phyloP scores from a whole-genome alignment of 495 filamentous ascomycete genomes.

The Aspergillus affinis region DNA sequence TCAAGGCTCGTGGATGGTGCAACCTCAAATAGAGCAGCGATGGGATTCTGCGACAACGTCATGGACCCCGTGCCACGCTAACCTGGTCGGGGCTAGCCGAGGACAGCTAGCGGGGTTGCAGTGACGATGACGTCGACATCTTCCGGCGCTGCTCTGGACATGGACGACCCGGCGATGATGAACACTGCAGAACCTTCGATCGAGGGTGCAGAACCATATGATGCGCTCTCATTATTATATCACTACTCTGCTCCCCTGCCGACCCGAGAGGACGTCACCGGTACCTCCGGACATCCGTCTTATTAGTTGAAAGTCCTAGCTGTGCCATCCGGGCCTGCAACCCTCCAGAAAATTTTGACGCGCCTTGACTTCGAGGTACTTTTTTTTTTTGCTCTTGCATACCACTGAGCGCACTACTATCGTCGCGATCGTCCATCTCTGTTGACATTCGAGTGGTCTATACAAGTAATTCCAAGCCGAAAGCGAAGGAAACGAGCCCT shows the following conservation, averaged over 20 bases:
- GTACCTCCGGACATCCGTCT: conserved; percentile 23
- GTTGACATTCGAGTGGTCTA: background rate
- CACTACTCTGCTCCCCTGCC: conserved; percentile 18
- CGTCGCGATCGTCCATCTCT: background rate
- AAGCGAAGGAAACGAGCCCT: background rate
- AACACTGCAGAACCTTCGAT: background rate
- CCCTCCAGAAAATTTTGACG: conserved; percentile 7
- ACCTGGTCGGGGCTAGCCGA: conserved; percentile 26
- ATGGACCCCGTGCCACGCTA: conserved; percentile 28
- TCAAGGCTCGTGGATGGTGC: conserved; percentile 12
- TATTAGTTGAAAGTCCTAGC: conserved; percentile 19
- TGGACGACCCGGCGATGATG: background rate
- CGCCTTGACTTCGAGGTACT: background rate
- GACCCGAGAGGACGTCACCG: conserved; percentile 13
- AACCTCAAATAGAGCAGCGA: conserved; percentile 19
- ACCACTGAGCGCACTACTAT: background rate
- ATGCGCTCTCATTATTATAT: conserved; percentile 32
- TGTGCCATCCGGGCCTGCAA: background rate
- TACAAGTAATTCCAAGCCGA: background rate
- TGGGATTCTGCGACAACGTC: conserved; percentile 28
- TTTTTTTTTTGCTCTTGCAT: background rate
- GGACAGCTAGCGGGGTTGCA: conserved; percentile 24
- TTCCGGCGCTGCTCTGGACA: background rate
- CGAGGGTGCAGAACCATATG: conserved; percentile 10
- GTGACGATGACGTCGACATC: conserved; percentile 40